A percentile compares a stretch with the other conserved stretches of the same genome.
These are phyloP conservation scores for Elongisporangium senticosum DNA, from an alignment of 352 stramenopile species.

Conservation along the genomic window DNA sequence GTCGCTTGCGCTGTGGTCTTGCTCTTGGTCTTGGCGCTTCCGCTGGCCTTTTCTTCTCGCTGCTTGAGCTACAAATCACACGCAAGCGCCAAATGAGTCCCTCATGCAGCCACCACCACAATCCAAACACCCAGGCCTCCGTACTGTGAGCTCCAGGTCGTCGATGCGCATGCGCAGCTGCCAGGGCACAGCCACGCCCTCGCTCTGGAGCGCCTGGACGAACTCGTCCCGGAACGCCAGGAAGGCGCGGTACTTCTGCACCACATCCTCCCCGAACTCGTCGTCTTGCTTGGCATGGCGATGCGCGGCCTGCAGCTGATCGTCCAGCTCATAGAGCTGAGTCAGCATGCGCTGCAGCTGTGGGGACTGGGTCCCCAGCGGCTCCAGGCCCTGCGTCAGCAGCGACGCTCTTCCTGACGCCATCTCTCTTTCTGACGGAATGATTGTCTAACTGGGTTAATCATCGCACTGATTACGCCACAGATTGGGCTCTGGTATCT, in stretches of 20 bases:
- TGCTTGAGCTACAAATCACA: background rate
- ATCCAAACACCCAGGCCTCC: background rate
- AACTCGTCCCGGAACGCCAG: slow-evolving; percentile 40
- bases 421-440: background rate
- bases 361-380: slow-evolving; percentile 22
- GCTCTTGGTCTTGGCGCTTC: background rate
- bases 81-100: background rate
- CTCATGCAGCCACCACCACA: background rate
- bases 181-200: slow-evolving; percentile 46
- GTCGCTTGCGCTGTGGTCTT: background rate
- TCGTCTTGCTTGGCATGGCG: slow-evolving; percentile 50
- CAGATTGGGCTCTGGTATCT: background rate
- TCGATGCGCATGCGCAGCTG: slow-evolving; percentile 73
- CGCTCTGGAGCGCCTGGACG: slow-evolving; percentile 37
- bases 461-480: background rate
- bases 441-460: background rate
- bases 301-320: slow-evolving; percentile 51
- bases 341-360: slow-evolving; percentile 22
- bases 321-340: slow-evolving; percentile 42
- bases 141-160: slow-evolving; percentile 75
- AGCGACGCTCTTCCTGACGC: slow-evolving; percentile 19
- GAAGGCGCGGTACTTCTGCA: slow-evolving; percentile 50
- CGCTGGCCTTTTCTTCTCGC: background rate
- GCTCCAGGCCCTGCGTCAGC: slow-evolving; percentile 42
- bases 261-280: slow-evolving; percentile 58